Base-by-base conservation (phyloP, 768 basidiomycete genomes). In the Lentinula boryana region DNA sequence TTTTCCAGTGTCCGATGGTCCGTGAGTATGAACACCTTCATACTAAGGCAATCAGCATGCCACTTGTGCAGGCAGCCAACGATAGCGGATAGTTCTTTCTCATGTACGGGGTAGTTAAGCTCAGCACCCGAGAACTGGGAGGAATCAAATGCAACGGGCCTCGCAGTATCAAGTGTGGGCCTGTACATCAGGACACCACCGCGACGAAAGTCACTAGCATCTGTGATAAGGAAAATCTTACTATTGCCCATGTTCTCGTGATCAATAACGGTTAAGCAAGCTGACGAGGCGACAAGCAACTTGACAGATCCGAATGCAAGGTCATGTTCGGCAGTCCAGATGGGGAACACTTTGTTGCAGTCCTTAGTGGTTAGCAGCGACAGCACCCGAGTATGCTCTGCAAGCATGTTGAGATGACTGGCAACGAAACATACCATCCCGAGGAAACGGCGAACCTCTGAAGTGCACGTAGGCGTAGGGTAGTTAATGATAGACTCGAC, bases 1-100 rank as follows among this genome's bases (percentile, higher is more conserved):
- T 68, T 61, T 50, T 75, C 70, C 2, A 74, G 63, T 0, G 74
- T 71, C 1, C 67, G 61, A 56, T 76, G 76, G 60, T 76, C 74
- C 0, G 74, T 75, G 53, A 54, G 71, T 12, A 76, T 64, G 0
- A 21, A 2, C 70, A 65, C 61, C 2, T 27, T 27, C 21, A 58
- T 54, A 8, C 9, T 65, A 61, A n/a, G 66, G 23, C 0, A 65
- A 27, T 68, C 66, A 1, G 60, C 46, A 0, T 63, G 41, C 69
- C 68, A 72, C n/a, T 64, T 53, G 4, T 64, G 35, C 0, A 68
- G 61, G 0, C 70, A 67, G 2, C 68, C 63, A 0, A 76, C 65
- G 7, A 77, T 73, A 0, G 73, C 72, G 0, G 73, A 58, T 0
- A 75, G 56, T 51, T 75, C 72, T 56, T 71, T 68, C 58, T 75